Conservation (phyloP, 495 filamentous ascomycete species). For the Penicillium longicatenatum region DNA sequence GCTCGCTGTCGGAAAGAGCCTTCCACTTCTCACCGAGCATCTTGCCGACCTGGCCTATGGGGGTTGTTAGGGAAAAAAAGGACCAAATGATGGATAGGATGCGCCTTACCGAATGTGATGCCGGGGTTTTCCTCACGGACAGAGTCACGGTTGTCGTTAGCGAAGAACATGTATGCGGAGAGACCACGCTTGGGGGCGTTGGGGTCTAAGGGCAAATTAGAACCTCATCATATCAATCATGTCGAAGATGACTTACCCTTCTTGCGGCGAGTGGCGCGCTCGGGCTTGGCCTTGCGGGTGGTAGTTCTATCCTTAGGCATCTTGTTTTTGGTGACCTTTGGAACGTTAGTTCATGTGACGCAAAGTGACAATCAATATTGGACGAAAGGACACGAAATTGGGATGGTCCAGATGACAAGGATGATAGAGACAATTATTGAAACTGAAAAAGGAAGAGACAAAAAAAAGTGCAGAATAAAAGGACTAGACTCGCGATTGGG, state of each 20-base stretch:
- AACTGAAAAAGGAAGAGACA: neutral
- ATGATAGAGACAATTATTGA: neutral
- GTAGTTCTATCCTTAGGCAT: conserved; percentile 75
- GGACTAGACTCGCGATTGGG: too few species aligned
- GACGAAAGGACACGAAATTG: too few species aligned
- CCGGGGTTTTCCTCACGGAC: conserved; percentile 98
- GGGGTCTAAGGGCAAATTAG: conserved; percentile 64
- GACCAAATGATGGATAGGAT: too few species aligned
- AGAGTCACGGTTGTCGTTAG: conserved; percentile 97
- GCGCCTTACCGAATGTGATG: conserved; percentile 83
- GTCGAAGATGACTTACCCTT: conserved; percentile 63
- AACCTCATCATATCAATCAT: conserved; percentile 3
- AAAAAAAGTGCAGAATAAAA: neutral
- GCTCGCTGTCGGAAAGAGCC: conserved; percentile 85
- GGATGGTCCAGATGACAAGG: neutral
- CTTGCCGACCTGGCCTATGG: conserved; percentile 91
- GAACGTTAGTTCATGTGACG: neutral
- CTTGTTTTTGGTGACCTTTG: neutral
- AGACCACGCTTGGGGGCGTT: conserved; percentile 99
- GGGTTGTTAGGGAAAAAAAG: conserved; percentile 13
- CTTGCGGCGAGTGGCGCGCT: conserved; percentile 69
- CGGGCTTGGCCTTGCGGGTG: conserved; percentile 55
- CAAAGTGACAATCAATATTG: too few species aligned
- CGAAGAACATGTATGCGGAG: conserved; percentile 99
- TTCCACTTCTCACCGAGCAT: conserved; percentile 98